A percentile compares a stretch with the other conserved stretches of the same genome.
phyloP scores from a whole-genome alignment of 139 green algal species.

The Chlamydomonas incerta region DNA sequence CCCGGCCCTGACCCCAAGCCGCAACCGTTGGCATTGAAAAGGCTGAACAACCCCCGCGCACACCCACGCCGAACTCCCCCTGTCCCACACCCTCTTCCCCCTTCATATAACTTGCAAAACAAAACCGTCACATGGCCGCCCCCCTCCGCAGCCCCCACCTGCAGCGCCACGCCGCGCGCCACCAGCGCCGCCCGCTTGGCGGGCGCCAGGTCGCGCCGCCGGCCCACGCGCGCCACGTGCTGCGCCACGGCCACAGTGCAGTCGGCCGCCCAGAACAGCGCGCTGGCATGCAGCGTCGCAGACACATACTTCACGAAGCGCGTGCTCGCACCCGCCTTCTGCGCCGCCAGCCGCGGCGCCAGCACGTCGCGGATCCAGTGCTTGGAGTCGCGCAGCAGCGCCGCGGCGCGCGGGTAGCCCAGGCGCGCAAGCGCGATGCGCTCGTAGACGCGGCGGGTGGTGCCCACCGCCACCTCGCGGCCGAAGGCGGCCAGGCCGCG shows the following conservation, averaged over 20 bases:
- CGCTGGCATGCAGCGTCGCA: slow-evolving; percentile 30
- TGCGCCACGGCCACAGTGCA: slow-evolving; percentile 26
- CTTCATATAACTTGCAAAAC: no score
- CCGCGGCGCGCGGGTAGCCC: neutral
- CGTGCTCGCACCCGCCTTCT: no score
- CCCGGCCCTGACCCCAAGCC: no score
- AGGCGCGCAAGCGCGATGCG: neutral
- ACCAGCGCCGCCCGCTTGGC: neutral
- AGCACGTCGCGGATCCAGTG: slow-evolving; percentile 49
- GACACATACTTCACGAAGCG: slow-evolving; percentile 21
- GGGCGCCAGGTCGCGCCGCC: neutral
- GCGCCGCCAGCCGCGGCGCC: no score
- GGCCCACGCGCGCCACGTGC: neutral
- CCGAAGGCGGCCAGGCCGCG: neutral
- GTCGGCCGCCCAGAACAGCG: slow-evolving; percentile 39
- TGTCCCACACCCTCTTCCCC: no score
- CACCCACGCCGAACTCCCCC: neutral
- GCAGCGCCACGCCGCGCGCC: neutral
- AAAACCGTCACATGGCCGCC: neutral
- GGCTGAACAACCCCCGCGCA: no score
- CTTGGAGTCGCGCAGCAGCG: slow-evolving; percentile 43
- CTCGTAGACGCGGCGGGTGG: slow-evolving; percentile 37
- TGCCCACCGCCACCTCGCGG: slow-evolving; percentile 39
- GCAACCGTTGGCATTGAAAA: no score
- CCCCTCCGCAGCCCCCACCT: neutral